phyloP scores from a whole-genome alignment of 768 basidiomycete genomes.

The Suillus paluster region DNA sequence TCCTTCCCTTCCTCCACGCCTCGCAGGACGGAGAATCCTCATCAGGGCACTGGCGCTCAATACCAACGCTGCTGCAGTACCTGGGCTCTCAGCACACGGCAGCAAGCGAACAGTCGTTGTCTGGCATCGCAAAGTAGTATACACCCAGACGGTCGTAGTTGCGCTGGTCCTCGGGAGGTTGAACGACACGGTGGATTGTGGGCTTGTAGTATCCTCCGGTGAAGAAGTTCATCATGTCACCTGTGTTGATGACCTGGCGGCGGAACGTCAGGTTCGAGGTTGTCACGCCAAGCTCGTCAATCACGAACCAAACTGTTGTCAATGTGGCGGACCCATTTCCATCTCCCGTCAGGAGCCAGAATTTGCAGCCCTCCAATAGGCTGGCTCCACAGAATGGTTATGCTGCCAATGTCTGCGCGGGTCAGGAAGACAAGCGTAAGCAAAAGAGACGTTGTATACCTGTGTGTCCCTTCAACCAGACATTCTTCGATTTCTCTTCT shows the following conservation, averaged over 20 bases:
- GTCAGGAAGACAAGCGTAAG: background rate
- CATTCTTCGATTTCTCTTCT: conserved; percentile 12
- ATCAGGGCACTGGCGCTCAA: conserved; percentile 28
- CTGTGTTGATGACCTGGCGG: conserved; percentile 41
- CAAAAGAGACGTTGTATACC: conserved; percentile 21
- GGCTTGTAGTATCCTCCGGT: conserved; percentile 41
- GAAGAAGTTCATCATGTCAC: conserved; percentile 39
- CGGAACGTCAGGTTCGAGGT: background rate
- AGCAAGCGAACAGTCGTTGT: conserved; percentile 33
- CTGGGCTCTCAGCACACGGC: conserved; percentile 35
- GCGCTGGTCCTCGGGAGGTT: conserved; percentile 40
- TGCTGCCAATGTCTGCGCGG: conserved; percentile 34
- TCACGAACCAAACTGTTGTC: conserved; percentile 39
- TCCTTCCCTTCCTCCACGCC: conserved; percentile 35
- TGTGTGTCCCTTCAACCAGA: conserved; percentile 45
- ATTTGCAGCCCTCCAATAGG: conserved; percentile 43
- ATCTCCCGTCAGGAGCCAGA: conserved; percentile 37
- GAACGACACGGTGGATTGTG: conserved; percentile 43
- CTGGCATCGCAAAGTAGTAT: conserved; percentile 39
- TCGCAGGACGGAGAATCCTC: conserved; percentile 34
- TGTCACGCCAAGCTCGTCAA: background rate
- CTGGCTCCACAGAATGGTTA: conserved; percentile 44
- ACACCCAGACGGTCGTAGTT: conserved; percentile 38
- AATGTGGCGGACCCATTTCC: conserved; percentile 42
- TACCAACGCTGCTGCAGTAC: conserved; percentile 37